Conservation (phyloP, 2,329 filamentous ascomycete species). For the Colletotrichum godetiae region DNA sequence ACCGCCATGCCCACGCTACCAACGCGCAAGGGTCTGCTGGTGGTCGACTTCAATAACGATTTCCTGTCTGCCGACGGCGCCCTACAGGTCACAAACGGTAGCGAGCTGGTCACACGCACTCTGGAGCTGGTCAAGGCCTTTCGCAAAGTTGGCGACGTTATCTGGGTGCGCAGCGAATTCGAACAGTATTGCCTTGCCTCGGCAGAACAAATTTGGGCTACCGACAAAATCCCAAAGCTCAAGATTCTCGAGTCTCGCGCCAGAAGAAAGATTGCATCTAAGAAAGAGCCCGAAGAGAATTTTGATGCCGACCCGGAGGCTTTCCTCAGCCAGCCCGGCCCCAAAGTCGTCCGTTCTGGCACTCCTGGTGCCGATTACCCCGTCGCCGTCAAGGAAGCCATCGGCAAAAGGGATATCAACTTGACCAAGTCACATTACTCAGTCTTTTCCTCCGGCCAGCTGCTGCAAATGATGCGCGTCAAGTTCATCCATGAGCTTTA, state of each 20-base stretch:
- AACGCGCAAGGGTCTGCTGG: slow-evolving; percentile 77
- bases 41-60: slow-evolving; percentile 92
- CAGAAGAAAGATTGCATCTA: slow-evolving; percentile 26
- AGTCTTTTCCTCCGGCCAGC: slow-evolving; percentile 79
- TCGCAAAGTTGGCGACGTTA: slow-evolving; percentile 75
- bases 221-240: slow-evolving; percentile 43
- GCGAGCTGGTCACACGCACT: slow-evolving; percentile 75
- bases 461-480: slow-evolving; percentile 83
- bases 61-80: slow-evolving; percentile 78
- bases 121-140: slow-evolving; percentile 77
- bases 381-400: slow-evolving; percentile 51
- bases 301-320: slow-evolving; percentile 51
- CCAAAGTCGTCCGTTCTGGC: slow-evolving; percentile 56
- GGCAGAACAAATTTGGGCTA: slow-evolving; percentile 61
- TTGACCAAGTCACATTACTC: slow-evolving; percentile 86
- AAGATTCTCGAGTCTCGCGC: slow-evolving; percentile 40
- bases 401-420: slow-evolving; percentile 61
- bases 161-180: slow-evolving; percentile 88
- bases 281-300: slow-evolving; percentile 25
- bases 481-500: slow-evolving; percentile 90
- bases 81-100: slow-evolving; percentile 72
- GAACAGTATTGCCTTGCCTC: slow-evolving; percentile 69
- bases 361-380: slow-evolving; percentile 60
- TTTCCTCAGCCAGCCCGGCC: slow-evolving; percentile 56
- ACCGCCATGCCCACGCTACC: slow-evolving; percentile 65